phyloP scores from a whole-genome alignment of 495 filamentous ascomycete genomes.

The Bathelium albidoporum region DNA sequence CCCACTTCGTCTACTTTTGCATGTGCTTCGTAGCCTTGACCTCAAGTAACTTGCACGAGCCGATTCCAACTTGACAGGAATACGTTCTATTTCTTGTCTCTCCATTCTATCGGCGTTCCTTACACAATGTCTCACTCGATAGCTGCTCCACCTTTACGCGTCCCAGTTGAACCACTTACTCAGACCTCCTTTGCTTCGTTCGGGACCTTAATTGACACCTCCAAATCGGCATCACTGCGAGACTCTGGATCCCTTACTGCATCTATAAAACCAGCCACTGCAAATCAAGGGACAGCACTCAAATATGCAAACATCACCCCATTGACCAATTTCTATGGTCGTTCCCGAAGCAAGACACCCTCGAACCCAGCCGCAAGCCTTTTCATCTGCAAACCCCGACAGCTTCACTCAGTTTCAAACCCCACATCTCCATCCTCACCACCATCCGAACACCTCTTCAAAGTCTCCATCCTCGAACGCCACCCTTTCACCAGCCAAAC shows the following conservation, averaged over 20 bases:
- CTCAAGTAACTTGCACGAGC: no score
- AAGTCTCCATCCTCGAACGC: conserved; percentile 71
- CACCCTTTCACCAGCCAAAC: conserved; percentile 93
- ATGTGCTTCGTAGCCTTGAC: background rate
- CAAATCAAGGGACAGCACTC: conserved; percentile 82
- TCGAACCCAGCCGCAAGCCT: conserved; percentile 64
- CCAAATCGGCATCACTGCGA: conserved; percentile 23
- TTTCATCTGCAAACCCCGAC: conserved; percentile 75
- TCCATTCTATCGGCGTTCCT: background rate
- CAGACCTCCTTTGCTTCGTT: conserved; percentile 62
- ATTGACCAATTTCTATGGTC: conserved; percentile 54
- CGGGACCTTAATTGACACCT: conserved; percentile 72
- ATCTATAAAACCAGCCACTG: conserved; percentile 37
- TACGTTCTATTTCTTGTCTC: background rate
- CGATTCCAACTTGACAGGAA: no score
- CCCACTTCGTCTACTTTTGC: background rate
- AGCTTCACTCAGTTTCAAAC: conserved; percentile 26
- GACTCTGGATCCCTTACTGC: conserved; percentile 30
- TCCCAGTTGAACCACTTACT: conserved; percentile 46
- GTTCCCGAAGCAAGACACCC: conserved; percentile 52
- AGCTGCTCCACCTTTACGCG: conserved; percentile 18
- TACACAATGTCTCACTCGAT: conserved; percentile 22
- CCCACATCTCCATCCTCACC: background rate
- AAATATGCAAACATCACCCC: conserved; percentile 75
- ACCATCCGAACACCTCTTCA: conserved; percentile 39